A percentile compares a stretch with the other conserved stretches of the same genome.
Evolutionary conservation across 2,329 filamentous ascomycete genomes (phyloP).

Genomic region (Stachybotrys echinatus): DNA sequence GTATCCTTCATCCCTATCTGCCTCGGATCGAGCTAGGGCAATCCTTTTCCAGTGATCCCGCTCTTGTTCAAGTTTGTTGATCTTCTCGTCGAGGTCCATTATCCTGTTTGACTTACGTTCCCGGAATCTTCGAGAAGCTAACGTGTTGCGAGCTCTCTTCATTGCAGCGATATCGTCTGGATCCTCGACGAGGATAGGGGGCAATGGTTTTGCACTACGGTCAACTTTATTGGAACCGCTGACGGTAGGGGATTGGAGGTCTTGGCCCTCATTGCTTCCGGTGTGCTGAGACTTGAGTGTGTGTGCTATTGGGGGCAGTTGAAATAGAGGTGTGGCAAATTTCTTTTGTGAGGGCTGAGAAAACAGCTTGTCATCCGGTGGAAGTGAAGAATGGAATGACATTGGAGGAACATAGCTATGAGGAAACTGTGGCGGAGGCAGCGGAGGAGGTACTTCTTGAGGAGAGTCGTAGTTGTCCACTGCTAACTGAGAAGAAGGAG

Average conservation of each 20-base stretch:
- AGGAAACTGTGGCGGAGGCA: too few relatives aligned
- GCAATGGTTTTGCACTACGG: too few relatives aligned
- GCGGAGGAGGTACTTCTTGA: too few relatives aligned
- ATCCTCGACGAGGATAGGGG: slow-evolving; percentile 72
- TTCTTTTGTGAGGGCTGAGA: too few relatives aligned
- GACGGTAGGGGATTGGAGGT: neutral
- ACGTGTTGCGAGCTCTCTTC: slow-evolving; percentile 90
- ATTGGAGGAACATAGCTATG: too few relatives aligned
- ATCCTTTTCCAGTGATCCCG: slow-evolving; percentile 61
- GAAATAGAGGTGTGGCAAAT: too few relatives aligned
- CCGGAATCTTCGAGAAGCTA: slow-evolving; percentile 89
- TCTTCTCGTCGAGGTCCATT: slow-evolving; percentile 67
- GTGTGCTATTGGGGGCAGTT: neutral
- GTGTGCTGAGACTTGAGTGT: neutral
- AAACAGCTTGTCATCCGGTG: too few relatives aligned
- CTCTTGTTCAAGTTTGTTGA: slow-evolving; percentile 64
- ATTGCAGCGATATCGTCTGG: slow-evolving; percentile 68
- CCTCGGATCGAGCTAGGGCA: slow-evolving; percentile 35
- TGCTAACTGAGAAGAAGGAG: too few relatives aligned
- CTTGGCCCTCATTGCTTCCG: neutral
- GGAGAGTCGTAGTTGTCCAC: too few relatives aligned
- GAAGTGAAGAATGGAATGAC: too few relatives aligned
- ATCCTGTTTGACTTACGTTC: slow-evolving; percentile 77
- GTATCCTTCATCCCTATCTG: too few relatives aligned
- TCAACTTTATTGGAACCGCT: slow-evolving; percentile 27